Evolutionary conservation across 2,329 filamentous ascomycete species (phyloP), one percentile per base, ranked within the genome.

Genomic region (Pseudogymnoascus sp.): DNA sequence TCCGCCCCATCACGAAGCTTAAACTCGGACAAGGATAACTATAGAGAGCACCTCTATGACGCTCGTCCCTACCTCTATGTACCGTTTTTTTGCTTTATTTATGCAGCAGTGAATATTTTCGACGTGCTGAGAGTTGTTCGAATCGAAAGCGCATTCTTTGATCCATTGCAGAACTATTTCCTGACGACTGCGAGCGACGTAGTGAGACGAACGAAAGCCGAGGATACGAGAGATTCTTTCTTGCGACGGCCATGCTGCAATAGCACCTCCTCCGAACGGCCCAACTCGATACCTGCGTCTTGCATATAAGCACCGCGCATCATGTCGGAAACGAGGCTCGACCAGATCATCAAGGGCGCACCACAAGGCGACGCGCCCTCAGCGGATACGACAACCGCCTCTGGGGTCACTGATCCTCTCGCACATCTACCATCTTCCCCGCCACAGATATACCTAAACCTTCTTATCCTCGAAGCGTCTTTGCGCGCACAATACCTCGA

Each of bases 391-490:
- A 64, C 69, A 21, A 59, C 69, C 38, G 8, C 70, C 67, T 73
- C 69, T 69, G 76, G 80, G 69, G 75, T 76, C 69, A 78, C 78
- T 67, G 73, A 74, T 62, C 72, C 73, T 4, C 61, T 73, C 36
- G 72, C 72, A 18, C 69, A 70, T 23, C 70, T 74, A 5, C 73
- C 74, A 23, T 69, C 77, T 62, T 67, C 78, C 64, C 73, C 70
- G 61, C 73, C 66, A 14, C 70, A 72, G 81, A 97, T 99, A 73
- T 99, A 99, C 78, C 87, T 99, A 71, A 99, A 99, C 77, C 88
- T 99, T 23, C 84, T 99, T 64, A 96, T 99, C 71, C 90, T 99
- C 75, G 95, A 99, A 76, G 92, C 91, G 59, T 96, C 92, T 4
- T 81, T 99, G 37, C 91, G 95, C 68, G 88, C 91, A 23, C 95